Percentiles rank a stretch among this genome's conserved stretches.
These are phyloP conservation scores for Yamadazyma friedrichii DNA, from an alignment of 1,139 yeast genomes.

Conservation along the genomic window DNA sequence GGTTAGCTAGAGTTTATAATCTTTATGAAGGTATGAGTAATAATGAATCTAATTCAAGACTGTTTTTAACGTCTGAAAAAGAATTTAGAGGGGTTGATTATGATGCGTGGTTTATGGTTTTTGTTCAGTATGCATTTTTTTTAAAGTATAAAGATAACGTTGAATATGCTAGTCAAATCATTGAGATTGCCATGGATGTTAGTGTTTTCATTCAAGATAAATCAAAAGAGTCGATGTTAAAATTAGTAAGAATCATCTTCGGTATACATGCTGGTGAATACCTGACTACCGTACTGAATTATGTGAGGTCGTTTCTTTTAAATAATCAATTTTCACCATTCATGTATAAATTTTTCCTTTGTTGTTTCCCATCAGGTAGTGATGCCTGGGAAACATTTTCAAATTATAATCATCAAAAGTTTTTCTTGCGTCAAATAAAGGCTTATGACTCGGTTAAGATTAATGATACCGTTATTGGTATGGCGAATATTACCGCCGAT, in stretches of 20 bases:
- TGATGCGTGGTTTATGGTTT: slow-evolving; percentile 81
- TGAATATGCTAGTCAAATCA: slow-evolving; percentile 66
- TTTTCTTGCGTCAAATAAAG: slow-evolving; percentile 81
- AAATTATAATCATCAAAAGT: slow-evolving; percentile 84
- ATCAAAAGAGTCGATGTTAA: slow-evolving; percentile 53
- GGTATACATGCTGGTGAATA: slow-evolving; percentile 56
- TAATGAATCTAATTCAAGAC: slow-evolving; percentile 30
- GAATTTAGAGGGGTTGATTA: slow-evolving; percentile 76
- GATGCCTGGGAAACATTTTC: slow-evolving; percentile 60
- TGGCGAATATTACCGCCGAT: slow-evolving; percentile 63
- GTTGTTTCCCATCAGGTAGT: slow-evolving; percentile 64
- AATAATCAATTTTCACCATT: slow-evolving; percentile 75
- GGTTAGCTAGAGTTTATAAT: slow-evolving; percentile 64
- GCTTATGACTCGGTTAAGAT: slow-evolving; percentile 73
- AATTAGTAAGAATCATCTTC: slow-evolving; percentile 63
- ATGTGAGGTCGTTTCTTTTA: slow-evolving; percentile 62
- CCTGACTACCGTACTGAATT: slow-evolving; percentile 45
- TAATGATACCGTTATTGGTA: slow-evolving; percentile 61
- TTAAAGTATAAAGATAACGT: slow-evolving; percentile 58
- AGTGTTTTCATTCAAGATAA: slow-evolving; percentile 72
- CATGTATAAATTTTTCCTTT: slow-evolving; percentile 62
- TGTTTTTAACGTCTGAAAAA: slow-evolving; percentile 42
- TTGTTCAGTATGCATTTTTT: slow-evolving; percentile 73
- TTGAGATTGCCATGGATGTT: slow-evolving; percentile 73
- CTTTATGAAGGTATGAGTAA: slow-evolving; percentile 61